Evolutionary conservation across 331 rosid genomes (phyloP), one percentile per base, ranked within the genome.

Genomic region (Arachis monticola): DNA sequence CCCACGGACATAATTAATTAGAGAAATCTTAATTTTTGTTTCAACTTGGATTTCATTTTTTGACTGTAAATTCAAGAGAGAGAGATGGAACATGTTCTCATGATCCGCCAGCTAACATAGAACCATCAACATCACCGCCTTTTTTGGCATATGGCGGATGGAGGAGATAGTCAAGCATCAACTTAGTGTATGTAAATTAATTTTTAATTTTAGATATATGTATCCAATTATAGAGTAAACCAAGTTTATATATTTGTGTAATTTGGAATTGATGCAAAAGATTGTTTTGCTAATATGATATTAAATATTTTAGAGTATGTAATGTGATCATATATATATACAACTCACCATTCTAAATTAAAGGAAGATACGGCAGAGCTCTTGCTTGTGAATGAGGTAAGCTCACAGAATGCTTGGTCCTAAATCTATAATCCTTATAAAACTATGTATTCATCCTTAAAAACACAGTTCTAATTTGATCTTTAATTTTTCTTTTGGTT

Each of bases 31-130:
- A 6, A 3, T 5, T 44, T 80, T 52, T 44, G 7, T 69, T 55
- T 63, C 3, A 13, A 50, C n/a, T 12, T 51, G 13, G 65, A 73
- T 64, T 73, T 53, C 60, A n/a, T 53, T 22, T 0, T 14, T 45
- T 9, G 30, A 70, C 1, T 17, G 44, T 10, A 60, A 57, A n/a
- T 12, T 7, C 2, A 68, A 78, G 78, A 79, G 64, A 35, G 2
- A 35, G 3, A 12, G 17, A 41, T 40, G 63, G 69, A 72, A 75
- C 69, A 76, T 79, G 89, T 68, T 73, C 65, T 45, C 69, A 69
- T 64, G 70, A 61, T 50, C 64, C 47, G 62, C 76, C 72, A 67
- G 70, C 69, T 64, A 59, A 42, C 11, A 14, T 35, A 45, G 45
- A 72, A 62, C 22, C 50, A 64, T 35, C 62, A 57, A 56, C 57